Percentiles rank a stretch among this genome's conserved stretches.
These are phyloP conservation scores for Aurifilum marmelostoma DNA, from an alignment of 2,329 filamentous ascomycete species.

Conservation along the genomic window DNA sequence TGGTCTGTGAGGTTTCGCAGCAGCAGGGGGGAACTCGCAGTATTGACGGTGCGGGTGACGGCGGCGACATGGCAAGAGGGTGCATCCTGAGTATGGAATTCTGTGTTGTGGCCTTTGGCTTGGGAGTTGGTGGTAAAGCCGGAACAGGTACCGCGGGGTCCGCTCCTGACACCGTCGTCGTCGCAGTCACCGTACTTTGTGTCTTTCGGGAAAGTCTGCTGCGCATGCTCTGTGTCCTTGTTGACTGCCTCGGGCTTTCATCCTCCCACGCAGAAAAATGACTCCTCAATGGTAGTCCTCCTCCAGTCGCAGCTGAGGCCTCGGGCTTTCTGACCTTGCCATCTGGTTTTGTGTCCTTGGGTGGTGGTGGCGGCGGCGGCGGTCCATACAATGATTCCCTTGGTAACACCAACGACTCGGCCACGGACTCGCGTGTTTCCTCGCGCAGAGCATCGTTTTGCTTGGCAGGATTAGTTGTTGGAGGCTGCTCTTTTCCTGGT, in stretches of 20 bases:
- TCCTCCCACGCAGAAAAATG: neutral
- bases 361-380: constrained; percentile 22
- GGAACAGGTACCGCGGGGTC: constrained; percentile 11
- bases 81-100: neutral
- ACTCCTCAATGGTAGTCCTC: neutral
- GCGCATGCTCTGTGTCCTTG: neutral
- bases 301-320: neutral
- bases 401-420: constrained; percentile 19
- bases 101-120: neutral
- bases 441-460: neutral
- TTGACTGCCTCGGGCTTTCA: neutral
- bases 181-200: constrained; percentile 8
- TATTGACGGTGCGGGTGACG: constrained; percentile 4
- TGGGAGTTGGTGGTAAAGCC: neutral
- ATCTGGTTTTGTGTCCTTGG: constrained; percentile 21
- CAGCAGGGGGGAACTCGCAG: neutral
- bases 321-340: neutral
- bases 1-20: neutral
- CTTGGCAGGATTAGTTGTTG: neutral
- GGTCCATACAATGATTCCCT: constrained; percentile 23
- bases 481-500: neutral
- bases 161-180: constrained; percentile 2
- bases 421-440: constrained; percentile 13
- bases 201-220: neutral
- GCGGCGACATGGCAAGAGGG: constrained; percentile 24